Conservation (phyloP, 495 filamentous ascomycete species). For the Penicillium pulvis region DNA sequence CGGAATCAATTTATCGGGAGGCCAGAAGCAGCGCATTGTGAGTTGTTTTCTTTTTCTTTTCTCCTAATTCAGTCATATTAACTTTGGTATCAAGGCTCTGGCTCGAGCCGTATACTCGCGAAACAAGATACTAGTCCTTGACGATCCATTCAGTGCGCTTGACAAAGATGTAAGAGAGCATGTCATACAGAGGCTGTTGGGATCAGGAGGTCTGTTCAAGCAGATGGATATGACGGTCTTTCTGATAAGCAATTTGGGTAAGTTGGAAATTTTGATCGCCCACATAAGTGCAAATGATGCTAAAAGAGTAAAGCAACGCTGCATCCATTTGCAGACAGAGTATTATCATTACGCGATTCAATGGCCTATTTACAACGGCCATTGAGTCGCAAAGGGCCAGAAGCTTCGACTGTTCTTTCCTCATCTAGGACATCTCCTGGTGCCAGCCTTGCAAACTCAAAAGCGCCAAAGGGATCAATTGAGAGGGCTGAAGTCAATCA, state of each 20-base stretch:
- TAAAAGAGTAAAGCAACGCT: conserved; percentile 2
- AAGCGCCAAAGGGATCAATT: not conserved
- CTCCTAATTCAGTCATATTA: not conserved
- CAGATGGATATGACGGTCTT: not conserved
- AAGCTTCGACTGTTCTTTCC: not conserved
- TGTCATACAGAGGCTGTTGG: conserved; percentile 34
- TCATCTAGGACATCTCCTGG: not conserved
- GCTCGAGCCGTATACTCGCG: conserved; percentile 48
- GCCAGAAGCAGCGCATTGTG: conserved; percentile 55
- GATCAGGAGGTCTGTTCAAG: not conserved
- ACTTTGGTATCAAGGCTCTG: conserved; percentile 25
- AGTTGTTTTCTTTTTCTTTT: not conserved
- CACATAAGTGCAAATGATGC: not conserved
- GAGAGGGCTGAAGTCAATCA: not conserved
- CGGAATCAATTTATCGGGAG: conserved; percentile 57
- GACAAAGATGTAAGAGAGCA: conserved; percentile 37
- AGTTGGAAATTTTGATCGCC: not conserved
- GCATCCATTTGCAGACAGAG: not conserved
- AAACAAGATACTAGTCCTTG: conserved; percentile 40
- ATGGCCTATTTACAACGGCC: not conserved
- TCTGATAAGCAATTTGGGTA: not conserved
- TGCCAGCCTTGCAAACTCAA: not conserved
- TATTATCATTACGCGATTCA: not conserved
- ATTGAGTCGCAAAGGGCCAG: not conserved
- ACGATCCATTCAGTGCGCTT: conserved; percentile 53